Conservation (phyloP, 2,329 filamentous ascomycete genomes). For the Talaromyces sp. region DNA sequence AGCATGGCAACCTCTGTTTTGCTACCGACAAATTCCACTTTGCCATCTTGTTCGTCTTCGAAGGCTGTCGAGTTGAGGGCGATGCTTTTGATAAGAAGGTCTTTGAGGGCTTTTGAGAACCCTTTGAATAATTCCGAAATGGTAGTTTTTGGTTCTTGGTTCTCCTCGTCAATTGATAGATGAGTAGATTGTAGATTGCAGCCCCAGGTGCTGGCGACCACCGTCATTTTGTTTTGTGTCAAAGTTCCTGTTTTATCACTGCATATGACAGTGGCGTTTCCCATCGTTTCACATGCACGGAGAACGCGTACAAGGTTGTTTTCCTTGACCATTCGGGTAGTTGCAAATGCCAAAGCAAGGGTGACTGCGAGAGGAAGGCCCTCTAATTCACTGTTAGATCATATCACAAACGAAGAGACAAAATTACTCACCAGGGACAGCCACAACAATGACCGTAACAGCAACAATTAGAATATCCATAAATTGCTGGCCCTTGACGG, state of each 20-base stretch:
- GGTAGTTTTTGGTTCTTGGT: slow-evolving; percentile 11
- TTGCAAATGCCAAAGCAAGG: slow-evolving; percentile 69
- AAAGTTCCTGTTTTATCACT: slow-evolving; percentile 74
- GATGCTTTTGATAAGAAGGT: slow-evolving; percentile 37
- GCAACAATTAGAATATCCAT: slow-evolving; percentile 72
- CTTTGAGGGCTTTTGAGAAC: slow-evolving; percentile 26
- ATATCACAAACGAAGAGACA: background rate
- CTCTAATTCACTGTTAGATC: slow-evolving; percentile 39
- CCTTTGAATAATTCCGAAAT: slow-evolving; percentile 24
- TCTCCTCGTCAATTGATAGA: slow-evolving; percentile 17
- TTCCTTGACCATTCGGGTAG: slow-evolving; percentile 69
- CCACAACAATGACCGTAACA: slow-evolving; percentile 73
- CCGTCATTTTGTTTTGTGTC: slow-evolving; percentile 70
- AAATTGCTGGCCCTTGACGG: slow-evolving; percentile 72
- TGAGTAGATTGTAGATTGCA: slow-evolving; percentile 52
- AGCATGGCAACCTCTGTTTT: slow-evolving; percentile 73
- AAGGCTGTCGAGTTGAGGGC: slow-evolving; percentile 63
- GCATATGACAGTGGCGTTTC: slow-evolving; percentile 72
- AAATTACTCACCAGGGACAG: slow-evolving; percentile 51
- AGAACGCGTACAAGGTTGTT: slow-evolving; percentile 72
- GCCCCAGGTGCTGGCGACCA: slow-evolving; percentile 66
- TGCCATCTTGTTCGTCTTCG: slow-evolving; percentile 64
- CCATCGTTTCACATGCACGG: slow-evolving; percentile 76
- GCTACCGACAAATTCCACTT: slow-evolving; percentile 64
- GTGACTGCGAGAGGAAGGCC: slow-evolving; percentile 74